Percentiles rank a stretch among this genome's conserved stretches.
phyloP scores from a whole-genome alignment of 768 basidiomycete species.

The Coprinellus micaceus region DNA sequence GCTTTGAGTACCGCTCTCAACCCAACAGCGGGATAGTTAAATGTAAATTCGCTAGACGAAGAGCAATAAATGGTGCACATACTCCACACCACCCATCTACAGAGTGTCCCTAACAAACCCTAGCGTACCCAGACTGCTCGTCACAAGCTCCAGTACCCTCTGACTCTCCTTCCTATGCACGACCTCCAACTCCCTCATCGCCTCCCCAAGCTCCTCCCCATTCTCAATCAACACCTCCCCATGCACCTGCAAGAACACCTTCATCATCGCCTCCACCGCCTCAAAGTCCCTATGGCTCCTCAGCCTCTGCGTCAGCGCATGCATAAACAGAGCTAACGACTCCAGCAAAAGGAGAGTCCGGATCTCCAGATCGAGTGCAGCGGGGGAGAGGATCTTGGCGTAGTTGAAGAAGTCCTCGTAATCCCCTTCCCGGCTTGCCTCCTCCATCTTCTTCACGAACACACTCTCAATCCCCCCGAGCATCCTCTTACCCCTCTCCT shows the following conservation, averaged over 20 bases:
- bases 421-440: slow-evolving; percentile 52
- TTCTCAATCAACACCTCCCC: slow-evolving; percentile 76
- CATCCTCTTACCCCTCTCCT: slow-evolving; percentile 51
- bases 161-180: slow-evolving; percentile 77
- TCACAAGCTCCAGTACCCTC: slow-evolving; percentile 69
- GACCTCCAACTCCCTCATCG: slow-evolving; percentile 54
- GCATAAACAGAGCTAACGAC: slow-evolving; percentile 64
- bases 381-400: slow-evolving; percentile 83
- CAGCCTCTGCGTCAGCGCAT: slow-evolving; percentile 70
- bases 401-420: slow-evolving; percentile 83
- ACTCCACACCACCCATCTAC: background rate
- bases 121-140: slow-evolving; percentile 71
- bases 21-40: background rate
- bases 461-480: slow-evolving; percentile 56
- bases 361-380: slow-evolving; percentile 87
- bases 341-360: slow-evolving; percentile 69
- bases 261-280: slow-evolving; percentile 85
- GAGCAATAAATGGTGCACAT: background rate
- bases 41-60: background rate
- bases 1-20: background rate
- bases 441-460: slow-evolving; percentile 62
- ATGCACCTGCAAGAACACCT: slow-evolving; percentile 81
- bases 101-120: slow-evolving; percentile 64
- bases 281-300: slow-evolving; percentile 87
- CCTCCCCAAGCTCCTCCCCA: slow-evolving; percentile 49